Base-by-base conservation (phyloP, 176 grass and related monocot species). In the Ananas comosus region DNA sequence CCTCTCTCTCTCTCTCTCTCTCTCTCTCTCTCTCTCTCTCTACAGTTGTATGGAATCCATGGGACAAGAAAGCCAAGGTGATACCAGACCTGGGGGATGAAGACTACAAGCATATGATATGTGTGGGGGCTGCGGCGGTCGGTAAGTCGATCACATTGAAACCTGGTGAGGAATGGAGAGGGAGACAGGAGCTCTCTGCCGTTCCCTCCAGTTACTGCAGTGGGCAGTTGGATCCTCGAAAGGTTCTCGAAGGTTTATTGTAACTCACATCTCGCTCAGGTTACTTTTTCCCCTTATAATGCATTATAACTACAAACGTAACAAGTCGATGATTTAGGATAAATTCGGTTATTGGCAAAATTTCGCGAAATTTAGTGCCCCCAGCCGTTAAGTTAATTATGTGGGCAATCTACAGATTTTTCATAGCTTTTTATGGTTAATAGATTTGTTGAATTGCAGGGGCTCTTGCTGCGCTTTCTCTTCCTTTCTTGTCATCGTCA, bases 141-240 rank as follows among this genome's bases (percentile, higher is more conserved):
- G 81, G 90, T 81, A 90, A 76, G 70, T 70, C 81, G 51, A 85
- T 90, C 59, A 85, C 72, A 48, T 70, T 96, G 24, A 96, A 83
- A 69, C 91, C 91, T 27, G 91, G 91, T 70, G 80, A 96, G 79
- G 91, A 96, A 74, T 96, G 91, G 91, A 96, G 51, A 80, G 91
- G 86, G 81, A 83, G 75, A 6, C 73, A 89, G 1, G 75, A 57
- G 33, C 83, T 96, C 66, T 82, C 84, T 18, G 66, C 80, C 67
- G 87, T 90, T 68, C 87, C 83, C 72, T 96, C 91, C 22, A 90
- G 91, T 80, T 96, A 96, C 74, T 96, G 78, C 70, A 96, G 91
- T 0, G 91, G 91, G 12, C 91, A 79, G 22, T 77, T 96, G 70
- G 81, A 96, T 78, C 87, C 87, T 9, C 47, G 78, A 49, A 90